Evolutionary conservation across 1,284 basidiomycete species (phyloP).

Genomic region (Cutaneotrichosporon dermatis): DNA sequence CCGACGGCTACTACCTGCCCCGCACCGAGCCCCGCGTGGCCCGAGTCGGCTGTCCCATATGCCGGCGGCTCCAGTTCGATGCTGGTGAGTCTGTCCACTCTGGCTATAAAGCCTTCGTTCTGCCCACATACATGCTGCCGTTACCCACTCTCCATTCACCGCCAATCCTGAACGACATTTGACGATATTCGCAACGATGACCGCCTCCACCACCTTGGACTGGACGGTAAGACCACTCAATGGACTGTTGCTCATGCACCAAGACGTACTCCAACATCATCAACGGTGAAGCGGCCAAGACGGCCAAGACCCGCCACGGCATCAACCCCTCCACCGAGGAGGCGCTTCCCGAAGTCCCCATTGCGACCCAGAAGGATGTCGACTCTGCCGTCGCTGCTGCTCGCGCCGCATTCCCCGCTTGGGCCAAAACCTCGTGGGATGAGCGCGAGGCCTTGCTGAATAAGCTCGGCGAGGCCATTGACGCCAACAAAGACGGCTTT

Average conservation of each 20-base stretch:
- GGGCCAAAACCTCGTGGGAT: constrained; percentile 65
- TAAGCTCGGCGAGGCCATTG: constrained; percentile 30
- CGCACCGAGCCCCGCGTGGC: no score
- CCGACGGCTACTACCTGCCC: no score
- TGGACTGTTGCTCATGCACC: not conserved
- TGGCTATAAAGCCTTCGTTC: no score
- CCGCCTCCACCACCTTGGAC: no score
- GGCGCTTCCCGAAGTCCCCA: constrained; percentile 73
- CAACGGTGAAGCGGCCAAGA: constrained; percentile 71
- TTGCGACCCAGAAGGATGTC: constrained; percentile 77
- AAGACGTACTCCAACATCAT: constrained; percentile 72
- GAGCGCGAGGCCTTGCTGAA: constrained; percentile 30
- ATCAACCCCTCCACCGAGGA: constrained; percentile 81
- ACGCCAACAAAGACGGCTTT: constrained; percentile 36
- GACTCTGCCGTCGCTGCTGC: constrained; percentile 77
- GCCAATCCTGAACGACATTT: no score
- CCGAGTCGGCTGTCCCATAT: no score
- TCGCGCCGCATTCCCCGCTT: constrained; percentile 67
- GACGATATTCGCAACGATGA: no score
- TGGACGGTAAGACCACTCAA: no score
- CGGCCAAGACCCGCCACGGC: constrained; percentile 65
- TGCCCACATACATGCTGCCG: no score
- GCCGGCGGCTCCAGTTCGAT: no score
- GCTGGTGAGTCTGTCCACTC: no score
- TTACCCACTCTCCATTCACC: no score